Conservation (phyloP, 73 alveolate genomes). For the Symbiodinium natans region DNA sequence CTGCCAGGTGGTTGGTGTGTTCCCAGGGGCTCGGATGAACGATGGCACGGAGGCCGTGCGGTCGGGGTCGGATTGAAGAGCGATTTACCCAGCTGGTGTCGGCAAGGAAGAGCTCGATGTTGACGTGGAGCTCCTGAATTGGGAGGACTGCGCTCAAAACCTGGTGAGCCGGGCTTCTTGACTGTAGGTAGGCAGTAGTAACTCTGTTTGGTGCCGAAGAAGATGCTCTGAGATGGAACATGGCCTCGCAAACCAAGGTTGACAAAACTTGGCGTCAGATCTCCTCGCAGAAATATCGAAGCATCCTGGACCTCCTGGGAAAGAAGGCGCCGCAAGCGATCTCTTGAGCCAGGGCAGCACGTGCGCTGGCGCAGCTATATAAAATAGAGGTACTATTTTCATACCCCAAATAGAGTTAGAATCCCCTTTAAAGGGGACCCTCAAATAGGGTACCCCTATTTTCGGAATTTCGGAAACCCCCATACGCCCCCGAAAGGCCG, state of each 20-base stretch:
- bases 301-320: conserved; percentile 83
- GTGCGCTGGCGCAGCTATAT: background rate
- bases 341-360: background rate
- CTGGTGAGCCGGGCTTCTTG: conserved; percentile 65
- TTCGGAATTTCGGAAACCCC: too few species aligned
- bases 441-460: too few species aligned
- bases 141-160: conserved; percentile 94
- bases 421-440: too few species aligned
- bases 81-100: background rate
- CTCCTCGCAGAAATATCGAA: conserved; percentile 84
- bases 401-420: too few species aligned
- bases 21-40: conserved; percentile 94
- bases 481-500: conserved; percentile 46
- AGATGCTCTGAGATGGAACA: too few species aligned
- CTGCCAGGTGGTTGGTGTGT: conserved; percentile 88
- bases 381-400: too few species aligned
- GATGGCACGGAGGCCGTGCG: conserved; percentile 87
- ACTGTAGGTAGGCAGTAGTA: too few species aligned
- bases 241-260: conserved; percentile 20
- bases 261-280: conserved; percentile 93
- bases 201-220: too few species aligned
- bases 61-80: background rate
- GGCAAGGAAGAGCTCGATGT: conserved; percentile 90
- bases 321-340: conserved; percentile 30
- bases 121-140: conserved; percentile 90